Evolutionary conservation across 192 early-diverging fungal species (phyloP).

Genomic region (Backusella luteola): DNA sequence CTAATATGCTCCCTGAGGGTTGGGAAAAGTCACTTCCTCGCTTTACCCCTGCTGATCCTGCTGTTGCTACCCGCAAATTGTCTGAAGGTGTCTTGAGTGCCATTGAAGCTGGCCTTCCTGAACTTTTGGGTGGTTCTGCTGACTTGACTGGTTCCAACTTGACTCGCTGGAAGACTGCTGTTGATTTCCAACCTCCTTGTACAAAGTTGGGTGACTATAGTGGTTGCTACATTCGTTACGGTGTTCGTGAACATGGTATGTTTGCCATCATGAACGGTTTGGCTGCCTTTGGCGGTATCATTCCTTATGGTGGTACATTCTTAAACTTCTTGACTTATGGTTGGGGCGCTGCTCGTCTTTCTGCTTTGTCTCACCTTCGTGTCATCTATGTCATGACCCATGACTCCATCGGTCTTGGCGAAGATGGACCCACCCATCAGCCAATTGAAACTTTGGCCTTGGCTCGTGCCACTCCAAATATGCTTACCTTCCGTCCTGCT

Average conservation of each 20-base stretch:
- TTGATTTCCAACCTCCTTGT: constrained; percentile 80
- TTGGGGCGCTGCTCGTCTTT: constrained; percentile 82
- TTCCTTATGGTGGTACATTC: constrained; percentile 89
- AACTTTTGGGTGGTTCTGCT: constrained; percentile 91
- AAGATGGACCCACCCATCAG: constrained; percentile 99
- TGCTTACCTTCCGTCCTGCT: constrained; percentile 84
- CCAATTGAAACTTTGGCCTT: constrained; percentile 92
- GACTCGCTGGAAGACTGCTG: constrained; percentile 89
- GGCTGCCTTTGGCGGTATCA: constrained; percentile 78
- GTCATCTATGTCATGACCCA: constrained; percentile 98
- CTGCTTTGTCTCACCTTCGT: constrained; percentile 83
- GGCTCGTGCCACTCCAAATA: constrained; percentile 88
- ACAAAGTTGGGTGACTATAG: constrained; percentile 74
- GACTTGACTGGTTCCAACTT: constrained; percentile 96
- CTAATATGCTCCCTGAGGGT: constrained; percentile 68
- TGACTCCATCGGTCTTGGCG: constrained; percentile 97
- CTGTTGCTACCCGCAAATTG: constrained; percentile 87
- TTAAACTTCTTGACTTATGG: constrained; percentile 88
- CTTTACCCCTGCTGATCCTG: constrained; percentile 73
- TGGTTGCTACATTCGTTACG: constrained; percentile 89
- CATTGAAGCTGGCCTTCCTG: constrained; percentile 73
- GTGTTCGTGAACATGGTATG: constrained; percentile 99
- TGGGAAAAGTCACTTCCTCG: constrained; percentile 72
- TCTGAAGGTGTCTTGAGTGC: constrained; percentile 83
- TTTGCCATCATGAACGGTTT: constrained; percentile 89